Evolutionary conservation across 257 asterid species (phyloP).

Genomic region (Solanum piurae): DNA sequence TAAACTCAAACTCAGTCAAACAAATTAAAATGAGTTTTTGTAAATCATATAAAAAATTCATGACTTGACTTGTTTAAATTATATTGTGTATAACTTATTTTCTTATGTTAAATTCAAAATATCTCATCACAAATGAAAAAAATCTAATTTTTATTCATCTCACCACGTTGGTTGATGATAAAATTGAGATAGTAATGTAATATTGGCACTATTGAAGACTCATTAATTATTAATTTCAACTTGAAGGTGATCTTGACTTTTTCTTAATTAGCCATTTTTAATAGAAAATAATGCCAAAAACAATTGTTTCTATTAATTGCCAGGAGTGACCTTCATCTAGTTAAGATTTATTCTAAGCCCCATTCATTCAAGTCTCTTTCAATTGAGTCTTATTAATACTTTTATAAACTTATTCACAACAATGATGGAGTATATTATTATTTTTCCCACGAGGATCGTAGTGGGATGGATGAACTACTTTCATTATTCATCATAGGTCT

Average conservation of each 20-base stretch:
- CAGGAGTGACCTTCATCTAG: background rate
- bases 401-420: background rate
- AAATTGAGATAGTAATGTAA: background rate
- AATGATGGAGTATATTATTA: background rate
- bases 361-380: conserved; percentile 5
- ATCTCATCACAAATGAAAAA: background rate
- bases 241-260: background rate
- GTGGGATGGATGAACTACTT: background rate
- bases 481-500: background rate
- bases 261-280: background rate
- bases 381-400: background rate
- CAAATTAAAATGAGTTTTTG: background rate
- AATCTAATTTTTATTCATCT: background rate
- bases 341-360: background rate
- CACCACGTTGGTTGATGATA: background rate
- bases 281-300: background rate
- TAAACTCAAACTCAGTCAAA: background rate
- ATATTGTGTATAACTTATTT: background rate
- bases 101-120: background rate
- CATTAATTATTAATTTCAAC: background rate
- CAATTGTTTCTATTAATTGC: background rate
- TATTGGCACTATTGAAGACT: background rate
- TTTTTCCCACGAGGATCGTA: background rate
- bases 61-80: background rate
- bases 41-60: background rate